These are phyloP conservation scores for Phaseolus lunatus DNA, from an alignment of 306 rosid species.

Conservation along the genomic window DNA sequence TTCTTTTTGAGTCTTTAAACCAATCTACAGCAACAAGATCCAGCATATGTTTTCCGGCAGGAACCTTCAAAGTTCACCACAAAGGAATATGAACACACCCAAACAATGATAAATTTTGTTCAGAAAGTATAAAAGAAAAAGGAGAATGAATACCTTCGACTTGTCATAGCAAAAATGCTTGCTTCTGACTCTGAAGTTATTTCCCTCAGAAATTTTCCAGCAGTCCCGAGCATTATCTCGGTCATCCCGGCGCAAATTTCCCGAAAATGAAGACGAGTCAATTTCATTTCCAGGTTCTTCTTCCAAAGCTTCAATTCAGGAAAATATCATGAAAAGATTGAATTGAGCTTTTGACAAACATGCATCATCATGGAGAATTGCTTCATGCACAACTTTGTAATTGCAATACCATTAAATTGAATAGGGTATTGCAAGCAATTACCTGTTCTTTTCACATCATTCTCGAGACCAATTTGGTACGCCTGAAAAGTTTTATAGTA, in stretches of 20 bases:
- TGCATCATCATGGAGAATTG: constrained; percentile 27
- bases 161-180: constrained; percentile 85
- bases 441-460: constrained; percentile 74
- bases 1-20: constrained; percentile 97
- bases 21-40: constrained; percentile 99
- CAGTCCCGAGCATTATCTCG: constrained; percentile 92
- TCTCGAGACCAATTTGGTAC: constrained; percentile 63
- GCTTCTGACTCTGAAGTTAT: constrained; percentile 95
- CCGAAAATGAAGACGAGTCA: constrained; percentile 90
- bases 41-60: constrained; percentile 94
- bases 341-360: constrained; percentile 14
- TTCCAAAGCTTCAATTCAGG: constrained; percentile 65
- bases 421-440: constrained; percentile 33
- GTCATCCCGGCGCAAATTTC: constrained; percentile 77
- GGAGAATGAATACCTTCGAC: constrained; percentile 70
- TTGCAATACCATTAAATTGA: constrained; percentile 1
- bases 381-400: constrained; percentile 5
- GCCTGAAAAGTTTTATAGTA: constrained; percentile 54
- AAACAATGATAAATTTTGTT: constrained; percentile 30
- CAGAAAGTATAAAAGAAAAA: constrained; percentile 30
- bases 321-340: constrained; percentile 52
- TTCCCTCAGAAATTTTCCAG: constrained; percentile 96
- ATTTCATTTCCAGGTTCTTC: constrained; percentile 81
- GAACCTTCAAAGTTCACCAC: constrained; percentile 63
- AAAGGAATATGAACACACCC: constrained; percentile 48